Evolutionary conservation across 768 basidiomycete genomes (phyloP), one percentile per base, ranked within the genome.

Genomic region (Cystofilobasidium bisporidii): DNA sequence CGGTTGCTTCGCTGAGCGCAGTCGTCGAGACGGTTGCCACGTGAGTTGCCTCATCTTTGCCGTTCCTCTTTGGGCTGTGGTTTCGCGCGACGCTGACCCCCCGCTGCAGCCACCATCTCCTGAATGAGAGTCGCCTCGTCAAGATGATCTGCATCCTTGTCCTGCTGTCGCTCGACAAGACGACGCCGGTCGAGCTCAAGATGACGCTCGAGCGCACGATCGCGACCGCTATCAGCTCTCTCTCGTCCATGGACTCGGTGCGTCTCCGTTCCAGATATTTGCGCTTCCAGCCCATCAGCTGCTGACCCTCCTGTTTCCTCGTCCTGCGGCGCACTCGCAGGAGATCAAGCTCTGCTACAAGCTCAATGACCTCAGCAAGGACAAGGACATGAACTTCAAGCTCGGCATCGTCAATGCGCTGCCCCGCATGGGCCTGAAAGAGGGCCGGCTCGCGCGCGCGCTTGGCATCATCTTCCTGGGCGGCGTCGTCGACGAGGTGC

Each of bases 301-400:
- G 20, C 45, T 22, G 24, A n/a, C 20, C 26, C 43, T 59, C n/a
- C 14, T 30, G 11, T 58, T 30, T 32, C 30, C 38, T 20, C 4
- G 1, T 20, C 18, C 38, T 30, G 6, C 22, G 8, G 56, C 28
- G 56, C 20, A 18, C 22, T 38, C 18, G 3, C 64, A 66, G 65
- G 65, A 66, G 38, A 48, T 60, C 30, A 41, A 32, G 38, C 45
- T 66, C 32, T 53, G 65, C 47, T 45, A 40, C n/a, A 59, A 47
- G 30, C 57, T 66, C 3, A 32, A 20, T 47, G 58, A 66, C 2
- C 41, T 66, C 5, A 26, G n/a, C 32, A 32, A 36, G 32, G 45
- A 36, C 17, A 48, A 26, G 38, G 58, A 66, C 30, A 60, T 60
- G 58, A 55, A 32, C 9, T 61, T 66, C 58, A 66, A 66, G 30